Evolutionary conservation across 1,284 basidiomycete genomes (phyloP).

Genomic region (Marasmius fiardii): DNA sequence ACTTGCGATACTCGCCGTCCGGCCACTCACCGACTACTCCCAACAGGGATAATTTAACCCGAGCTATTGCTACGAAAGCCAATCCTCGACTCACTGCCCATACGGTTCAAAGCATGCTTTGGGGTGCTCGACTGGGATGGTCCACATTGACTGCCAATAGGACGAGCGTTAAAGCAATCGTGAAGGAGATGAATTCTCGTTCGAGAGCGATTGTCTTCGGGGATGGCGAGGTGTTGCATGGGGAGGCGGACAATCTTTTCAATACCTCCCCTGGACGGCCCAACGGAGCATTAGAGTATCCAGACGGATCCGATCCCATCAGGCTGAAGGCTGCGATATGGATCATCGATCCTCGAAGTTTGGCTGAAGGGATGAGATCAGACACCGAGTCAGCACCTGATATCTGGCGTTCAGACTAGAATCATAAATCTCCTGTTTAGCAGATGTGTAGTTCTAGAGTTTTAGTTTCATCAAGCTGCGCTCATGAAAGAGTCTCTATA

Average conservation of each 20-base stretch:
- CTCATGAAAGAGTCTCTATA: too few species aligned
- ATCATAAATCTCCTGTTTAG: background rate
- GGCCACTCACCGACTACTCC: constrained; percentile 32
- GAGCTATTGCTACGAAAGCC: constrained; percentile 49
- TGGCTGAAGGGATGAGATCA: constrained; percentile 67
- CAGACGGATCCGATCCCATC: constrained; percentile 1
- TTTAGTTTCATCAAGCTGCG: too few species aligned
- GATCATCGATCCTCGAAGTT: constrained; percentile 71
- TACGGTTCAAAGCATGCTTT: constrained; percentile 66
- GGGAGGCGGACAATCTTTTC: constrained; percentile 11
- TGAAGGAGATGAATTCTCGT: constrained; percentile 48
- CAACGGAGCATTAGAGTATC: background rate
- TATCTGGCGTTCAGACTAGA: background rate
- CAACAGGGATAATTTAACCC: constrained; percentile 23
- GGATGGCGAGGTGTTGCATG: constrained; percentile 15
- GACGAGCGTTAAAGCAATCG: constrained; percentile 70
- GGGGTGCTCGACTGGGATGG: constrained; percentile 68
- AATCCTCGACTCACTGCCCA: constrained; percentile 64
- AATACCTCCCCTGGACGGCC: background rate
- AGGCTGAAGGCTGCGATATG: constrained; percentile 52
- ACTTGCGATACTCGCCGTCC: background rate
- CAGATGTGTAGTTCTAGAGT: too few species aligned
- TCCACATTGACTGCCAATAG: constrained; percentile 82
- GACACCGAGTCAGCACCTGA: constrained; percentile 20
- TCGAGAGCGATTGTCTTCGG: constrained; percentile 17